Percentiles rank a stretch among this genome's conserved stretches.
Evolutionary conservation across 108 stramenopile genomes (phyloP).

Genomic region (Fragilariopsis cylindrus): DNA sequence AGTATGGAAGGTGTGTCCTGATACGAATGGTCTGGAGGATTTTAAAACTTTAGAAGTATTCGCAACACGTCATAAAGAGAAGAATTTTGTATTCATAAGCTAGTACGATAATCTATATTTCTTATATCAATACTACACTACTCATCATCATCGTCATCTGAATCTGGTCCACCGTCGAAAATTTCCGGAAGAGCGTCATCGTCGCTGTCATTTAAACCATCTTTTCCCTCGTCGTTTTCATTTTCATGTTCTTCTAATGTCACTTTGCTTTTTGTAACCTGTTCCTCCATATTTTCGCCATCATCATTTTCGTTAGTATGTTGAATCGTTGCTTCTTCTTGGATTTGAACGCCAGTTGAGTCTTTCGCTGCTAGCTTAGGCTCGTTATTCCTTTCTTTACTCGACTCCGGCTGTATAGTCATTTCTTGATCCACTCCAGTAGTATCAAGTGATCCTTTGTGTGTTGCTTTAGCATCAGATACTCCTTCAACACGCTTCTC

Average conservation of each 20-base stretch:
- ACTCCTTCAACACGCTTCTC: not conserved
- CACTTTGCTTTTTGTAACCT: not conserved
- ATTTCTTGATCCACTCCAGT: not conserved
- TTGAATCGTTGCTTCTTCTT: not conserved
- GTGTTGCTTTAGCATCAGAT: not conserved
- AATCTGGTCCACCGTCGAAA: constrained; percentile 45
- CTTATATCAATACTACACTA: too few species aligned
- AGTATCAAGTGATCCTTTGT: not conserved
- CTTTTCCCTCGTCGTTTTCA: constrained; percentile 1
- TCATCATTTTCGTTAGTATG: not conserved
- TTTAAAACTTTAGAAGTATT: too few species aligned
- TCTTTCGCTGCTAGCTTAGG: not conserved
- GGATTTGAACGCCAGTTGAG: not conserved
- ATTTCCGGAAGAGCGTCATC: constrained; percentile 45
- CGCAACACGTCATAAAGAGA: too few species aligned
- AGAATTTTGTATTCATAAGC: too few species aligned
- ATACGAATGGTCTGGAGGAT: too few species aligned
- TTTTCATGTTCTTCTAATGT: not conserved
- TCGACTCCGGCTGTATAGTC: not conserved
- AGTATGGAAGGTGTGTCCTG: too few species aligned
- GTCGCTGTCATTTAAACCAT: constrained; percentile 13
- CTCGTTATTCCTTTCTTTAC: not conserved
- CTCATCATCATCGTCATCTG: constrained; percentile 33
- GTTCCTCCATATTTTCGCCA: not conserved
- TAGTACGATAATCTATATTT: too few species aligned